Evolutionary conservation across 2,329 filamentous ascomycete genomes (phyloP), one percentile per base, ranked within the genome.

Genomic region (Arthrobotrys megalospora): DNA sequence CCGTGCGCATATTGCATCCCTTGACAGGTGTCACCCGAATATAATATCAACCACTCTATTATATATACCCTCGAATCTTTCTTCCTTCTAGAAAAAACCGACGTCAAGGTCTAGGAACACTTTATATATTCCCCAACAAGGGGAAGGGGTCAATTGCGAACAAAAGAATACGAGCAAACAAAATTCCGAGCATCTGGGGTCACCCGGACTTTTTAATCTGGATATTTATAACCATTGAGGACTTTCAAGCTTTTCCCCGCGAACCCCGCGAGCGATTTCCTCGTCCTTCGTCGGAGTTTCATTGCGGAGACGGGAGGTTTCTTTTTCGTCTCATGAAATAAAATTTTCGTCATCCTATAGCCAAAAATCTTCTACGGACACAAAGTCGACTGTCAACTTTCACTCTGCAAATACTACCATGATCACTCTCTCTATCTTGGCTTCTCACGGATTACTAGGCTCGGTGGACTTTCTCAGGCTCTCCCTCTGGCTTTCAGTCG

Each of bases 161-260:
- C 50, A 65, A 32, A 72, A 53, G 43, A 72, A 77, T 77, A 77
- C 66, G 66, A 77, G 73, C 66, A 77, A 77, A 66, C 70, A 68
- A 66, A 55, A 52, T 66, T 62, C 66, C 66, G 66, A 77, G 19
- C 32, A 53, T 71, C 73, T 71, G 52, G 73, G 73, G 53, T 77
- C 60, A 77, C 73, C 73, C 34, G 73, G 73, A 50, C 67, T 66
- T 36, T 77, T 77, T 77, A 77, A 77, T 77, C 67, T 77, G 73
- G 73, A 38, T 77, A 77, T 77, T 50, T 70, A 65, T 69, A 71
- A 70, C 58, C 24, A 55, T 67, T 71, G 55, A 76, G 64, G 58
- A 65, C 48, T 67, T 67, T 70, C 58, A 66, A 66, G 66, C 66
- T 66, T 65, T 77, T 36, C 73, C 52, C 50, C 58, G 60, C 66